phyloP scores from a whole-genome alignment of 164 flowering plant species.

The Hamamelis virginiana region DNA sequence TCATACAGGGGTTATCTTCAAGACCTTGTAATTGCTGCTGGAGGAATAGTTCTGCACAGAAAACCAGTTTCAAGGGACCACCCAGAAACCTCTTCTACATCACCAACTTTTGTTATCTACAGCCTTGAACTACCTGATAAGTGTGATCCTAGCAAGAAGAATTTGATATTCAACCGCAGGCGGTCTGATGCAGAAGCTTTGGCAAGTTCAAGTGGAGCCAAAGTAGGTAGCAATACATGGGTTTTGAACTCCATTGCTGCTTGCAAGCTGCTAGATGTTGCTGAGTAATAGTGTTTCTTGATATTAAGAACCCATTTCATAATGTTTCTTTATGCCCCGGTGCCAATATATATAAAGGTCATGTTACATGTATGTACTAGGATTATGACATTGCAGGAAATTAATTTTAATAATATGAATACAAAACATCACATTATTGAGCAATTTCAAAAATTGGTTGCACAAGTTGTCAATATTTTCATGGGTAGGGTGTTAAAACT shows the following conservation, averaged over 20 bases:
- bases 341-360: background rate
- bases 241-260: slow-evolving; percentile 83
- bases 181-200: slow-evolving; percentile 50
- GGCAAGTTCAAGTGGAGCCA: slow-evolving; percentile 57
- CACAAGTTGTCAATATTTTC: too few species aligned
- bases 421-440: too few species aligned
- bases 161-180: slow-evolving; percentile 34
- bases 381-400: too few species aligned
- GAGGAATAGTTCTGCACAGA: slow-evolving; percentile 75
- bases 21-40: slow-evolving; percentile 73
- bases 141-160: slow-evolving; percentile 27
- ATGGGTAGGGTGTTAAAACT: too few species aligned
- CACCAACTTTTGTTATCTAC: slow-evolving; percentile 57
- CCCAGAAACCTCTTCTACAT: slow-evolving; percentile 22
- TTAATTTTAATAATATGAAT: too few species aligned
- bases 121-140: slow-evolving; percentile 66
- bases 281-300: background rate
- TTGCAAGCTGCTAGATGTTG: slow-evolving; percentile 49
- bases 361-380: background rate
- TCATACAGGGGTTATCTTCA: slow-evolving; percentile 74
- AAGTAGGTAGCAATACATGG: slow-evolving; percentile 69
- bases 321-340: background rate
- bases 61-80: slow-evolving; percentile 55
- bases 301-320: background rate
- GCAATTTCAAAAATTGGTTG: too few species aligned